A percentile compares a stretch with the other conserved stretches of the same genome.
Evolutionary conservation across 768 basidiomycete genomes (phyloP).

Genomic region (Xerocomellus chrysenteron): DNA sequence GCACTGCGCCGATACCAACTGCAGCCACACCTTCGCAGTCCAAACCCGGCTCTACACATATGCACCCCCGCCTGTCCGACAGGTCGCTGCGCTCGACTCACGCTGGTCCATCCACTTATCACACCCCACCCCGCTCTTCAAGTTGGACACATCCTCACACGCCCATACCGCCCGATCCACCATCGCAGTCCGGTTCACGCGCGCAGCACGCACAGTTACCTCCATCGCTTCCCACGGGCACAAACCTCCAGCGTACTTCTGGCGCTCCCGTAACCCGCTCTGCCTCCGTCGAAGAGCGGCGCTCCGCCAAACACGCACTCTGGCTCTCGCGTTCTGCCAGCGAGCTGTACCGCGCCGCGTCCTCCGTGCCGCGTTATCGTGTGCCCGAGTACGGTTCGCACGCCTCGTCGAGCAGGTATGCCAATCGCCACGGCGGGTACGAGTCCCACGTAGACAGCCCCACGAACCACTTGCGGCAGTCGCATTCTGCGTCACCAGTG

Average conservation of each 20-base stretch:
- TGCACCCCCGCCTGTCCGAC: constrained; percentile 3
- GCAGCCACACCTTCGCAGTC: neutral
- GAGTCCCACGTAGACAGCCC: neutral
- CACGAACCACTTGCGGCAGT: constrained; percentile 20
- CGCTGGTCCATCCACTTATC: neutral
- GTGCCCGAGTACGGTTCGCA: neutral
- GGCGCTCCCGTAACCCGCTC: neutral
- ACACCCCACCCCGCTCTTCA: neutral
- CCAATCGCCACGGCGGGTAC: neutral
- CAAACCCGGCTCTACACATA: neutral
- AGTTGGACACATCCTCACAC: neutral
- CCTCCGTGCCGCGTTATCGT: neutral
- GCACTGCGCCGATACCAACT: neutral
- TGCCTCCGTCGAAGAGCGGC: constrained; percentile 2
- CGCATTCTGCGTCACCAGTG: constrained; percentile 20
- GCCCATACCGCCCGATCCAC: neutral
- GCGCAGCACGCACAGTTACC: neutral
- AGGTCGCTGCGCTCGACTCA: neutral
- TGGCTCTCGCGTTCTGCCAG: constrained; percentile 24
- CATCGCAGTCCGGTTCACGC: neutral
- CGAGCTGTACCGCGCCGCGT: constrained; percentile 18
- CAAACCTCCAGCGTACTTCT: neutral
- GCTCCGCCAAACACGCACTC: constrained; percentile 9
- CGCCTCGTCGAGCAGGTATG: neutral
- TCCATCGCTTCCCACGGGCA: neutral